These are phyloP conservation scores for Vairimorpha ceranae DNA, from an alignment of 371 early-diverging fungal genomes.

Conservation along the genomic window DNA sequence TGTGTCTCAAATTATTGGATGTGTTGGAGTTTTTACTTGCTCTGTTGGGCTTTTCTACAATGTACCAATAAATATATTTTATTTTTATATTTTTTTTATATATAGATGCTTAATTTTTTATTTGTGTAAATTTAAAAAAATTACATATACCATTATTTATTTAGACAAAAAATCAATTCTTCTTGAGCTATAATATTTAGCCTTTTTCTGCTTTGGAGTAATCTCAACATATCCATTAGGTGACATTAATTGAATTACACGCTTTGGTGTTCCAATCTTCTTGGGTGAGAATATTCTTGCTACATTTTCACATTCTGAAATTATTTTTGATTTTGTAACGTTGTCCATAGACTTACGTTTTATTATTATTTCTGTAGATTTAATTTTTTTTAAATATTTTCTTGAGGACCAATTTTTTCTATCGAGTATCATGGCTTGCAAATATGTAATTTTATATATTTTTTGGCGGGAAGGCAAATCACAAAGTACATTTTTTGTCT, in stretches of 20 bases:
- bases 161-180: constrained; percentile 30
- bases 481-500: too few relatives aligned
- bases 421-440: neutral
- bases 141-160: too few relatives aligned
- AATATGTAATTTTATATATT: constrained; percentile 10
- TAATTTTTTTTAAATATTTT: constrained; percentile 26
- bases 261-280: constrained; percentile 23
- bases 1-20: too few relatives aligned
- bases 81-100: too few relatives aligned
- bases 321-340: constrained; percentile 9
- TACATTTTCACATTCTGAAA: neutral
- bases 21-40: too few relatives aligned
- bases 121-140: too few relatives aligned
- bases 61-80: too few relatives aligned
- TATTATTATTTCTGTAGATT: constrained; percentile 18
- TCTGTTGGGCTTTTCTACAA: too few relatives aligned
- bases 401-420: constrained; percentile 13
- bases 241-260: constrained; percentile 16
- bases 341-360: neutral
- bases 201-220: neutral
- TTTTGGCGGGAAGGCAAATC: constrained; percentile 18
- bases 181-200: constrained; percentile 13
- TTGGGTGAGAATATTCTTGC: neutral
- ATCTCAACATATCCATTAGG: constrained; percentile 19
- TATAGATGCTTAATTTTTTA: too few relatives aligned